Conservation (phyloP, 257 asterid genomes). For the Lantana camara region DNA sequence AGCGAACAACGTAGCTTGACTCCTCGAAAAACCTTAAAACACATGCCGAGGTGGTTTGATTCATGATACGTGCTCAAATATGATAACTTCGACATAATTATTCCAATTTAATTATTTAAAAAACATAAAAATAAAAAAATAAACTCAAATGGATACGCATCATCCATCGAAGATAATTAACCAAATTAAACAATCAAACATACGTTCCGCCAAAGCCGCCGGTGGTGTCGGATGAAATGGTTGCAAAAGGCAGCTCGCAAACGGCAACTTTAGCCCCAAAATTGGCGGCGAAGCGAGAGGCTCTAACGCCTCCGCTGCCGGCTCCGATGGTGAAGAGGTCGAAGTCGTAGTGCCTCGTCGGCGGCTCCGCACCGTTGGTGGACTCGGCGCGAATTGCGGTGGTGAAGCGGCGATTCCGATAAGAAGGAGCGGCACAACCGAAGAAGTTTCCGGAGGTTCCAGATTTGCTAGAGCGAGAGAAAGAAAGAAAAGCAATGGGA, state of each 20-base stretch:
- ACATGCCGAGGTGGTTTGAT: too few species aligned
- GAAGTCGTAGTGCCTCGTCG: conserved; percentile 62
- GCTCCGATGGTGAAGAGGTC: conserved; percentile 97
- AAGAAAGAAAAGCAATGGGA: conserved; percentile 38
- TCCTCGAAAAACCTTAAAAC: too few species aligned
- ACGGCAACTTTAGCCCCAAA: conserved; percentile 90
- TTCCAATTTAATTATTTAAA: too few species aligned
- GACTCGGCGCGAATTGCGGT: conserved; percentile 60
- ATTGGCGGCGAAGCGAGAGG: conserved; percentile 92
- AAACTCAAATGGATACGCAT: background rate
- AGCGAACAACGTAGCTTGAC: background rate
- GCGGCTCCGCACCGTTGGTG: conserved; percentile 53
- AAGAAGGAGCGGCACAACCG: conserved; percentile 27
- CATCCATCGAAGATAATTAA: background rate
- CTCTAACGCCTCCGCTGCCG: conserved; percentile 98
- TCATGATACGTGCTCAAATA: too few species aligned
- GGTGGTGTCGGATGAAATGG: conserved; percentile 81
- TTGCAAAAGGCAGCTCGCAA: conserved; percentile 91
- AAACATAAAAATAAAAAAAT: too few species aligned
- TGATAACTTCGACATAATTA: too few species aligned
- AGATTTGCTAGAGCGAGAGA: conserved; percentile 31
- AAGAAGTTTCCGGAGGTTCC: conserved; percentile 19
- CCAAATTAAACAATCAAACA: conserved; percentile 25
- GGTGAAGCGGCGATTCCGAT: conserved; percentile 33
- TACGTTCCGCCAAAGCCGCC: conserved; percentile 99